Conservation (phyloP, 2,329 filamentous ascomycete species). For the Setomelanomma holmii region DNA sequence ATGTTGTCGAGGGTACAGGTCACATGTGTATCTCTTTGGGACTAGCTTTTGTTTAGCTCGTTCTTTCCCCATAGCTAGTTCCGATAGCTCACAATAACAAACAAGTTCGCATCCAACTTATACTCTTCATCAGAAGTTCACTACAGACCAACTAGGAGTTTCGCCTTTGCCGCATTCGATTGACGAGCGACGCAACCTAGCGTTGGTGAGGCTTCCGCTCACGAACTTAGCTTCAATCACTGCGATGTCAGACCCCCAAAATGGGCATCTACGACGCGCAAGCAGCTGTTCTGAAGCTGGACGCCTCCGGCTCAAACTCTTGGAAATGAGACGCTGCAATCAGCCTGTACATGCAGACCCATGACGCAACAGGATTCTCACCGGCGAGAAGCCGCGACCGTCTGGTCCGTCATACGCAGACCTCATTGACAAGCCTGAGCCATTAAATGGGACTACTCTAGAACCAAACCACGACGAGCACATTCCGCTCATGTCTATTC, state of each 20-base stretch:
- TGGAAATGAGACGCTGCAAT: background rate
- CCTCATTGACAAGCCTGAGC: background rate
- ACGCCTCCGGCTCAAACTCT: background rate
- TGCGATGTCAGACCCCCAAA: background rate
- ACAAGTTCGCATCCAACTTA: background rate
- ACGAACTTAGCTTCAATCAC: background rate
- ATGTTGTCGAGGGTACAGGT: constrained; percentile 1
- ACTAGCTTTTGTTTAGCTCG: background rate
- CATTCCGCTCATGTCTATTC: background rate
- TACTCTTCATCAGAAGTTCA: background rate
- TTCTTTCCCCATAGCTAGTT: background rate
- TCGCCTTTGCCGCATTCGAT: background rate
- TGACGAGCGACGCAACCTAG: background rate
- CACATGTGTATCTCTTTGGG: constrained; percentile 1
- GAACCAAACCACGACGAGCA: background rate
- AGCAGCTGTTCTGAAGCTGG: background rate
- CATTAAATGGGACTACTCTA: background rate
- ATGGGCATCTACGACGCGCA: background rate
- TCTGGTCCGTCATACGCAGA: background rate
- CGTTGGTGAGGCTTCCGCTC: background rate
- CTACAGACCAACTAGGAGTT: background rate
- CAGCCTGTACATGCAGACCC: background rate
- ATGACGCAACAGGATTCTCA: background rate
- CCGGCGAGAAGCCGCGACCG: background rate
- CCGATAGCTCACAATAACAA: no score